phyloP scores from a whole-genome alignment of 192 early-diverging fungal species.

The Backusella tuberculispora region DNA sequence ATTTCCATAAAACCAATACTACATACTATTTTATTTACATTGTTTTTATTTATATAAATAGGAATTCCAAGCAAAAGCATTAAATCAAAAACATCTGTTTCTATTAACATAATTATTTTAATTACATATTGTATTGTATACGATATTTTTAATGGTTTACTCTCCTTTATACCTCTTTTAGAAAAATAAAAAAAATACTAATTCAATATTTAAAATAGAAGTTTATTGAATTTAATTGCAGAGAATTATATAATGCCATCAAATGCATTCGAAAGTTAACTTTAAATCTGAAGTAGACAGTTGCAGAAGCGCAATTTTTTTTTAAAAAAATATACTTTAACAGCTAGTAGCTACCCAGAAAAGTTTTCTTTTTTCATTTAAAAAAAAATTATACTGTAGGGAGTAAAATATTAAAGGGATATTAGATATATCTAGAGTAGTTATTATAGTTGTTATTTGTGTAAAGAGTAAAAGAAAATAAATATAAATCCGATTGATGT shows the following conservation, averaged over 20 bases:
- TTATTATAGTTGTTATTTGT: background rate
- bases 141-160: background rate
- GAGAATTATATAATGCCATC: no score
- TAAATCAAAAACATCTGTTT: background rate
- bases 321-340: background rate
- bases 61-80: constrained; percentile 21
- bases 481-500: background rate
- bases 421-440: background rate
- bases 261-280: no score
- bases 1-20: background rate
- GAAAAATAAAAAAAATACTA: background rate
- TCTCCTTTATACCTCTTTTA: constrained; percentile 17
- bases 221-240: background rate
- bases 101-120: background rate
- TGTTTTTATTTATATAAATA: background rate
- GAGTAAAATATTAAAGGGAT: background rate
- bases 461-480: background rate
- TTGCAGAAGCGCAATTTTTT: background rate
- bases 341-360: background rate
- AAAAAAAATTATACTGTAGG: background rate
- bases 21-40: background rate
- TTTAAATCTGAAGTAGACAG: background rate
- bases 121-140: background rate
- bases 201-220: background rate
- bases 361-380: background rate